Percentiles rank a stretch among this genome's conserved stretches.
Conservation (phyloP, 2,329 filamentous ascomycete species). For the Pyrenophora graminea region DNA sequence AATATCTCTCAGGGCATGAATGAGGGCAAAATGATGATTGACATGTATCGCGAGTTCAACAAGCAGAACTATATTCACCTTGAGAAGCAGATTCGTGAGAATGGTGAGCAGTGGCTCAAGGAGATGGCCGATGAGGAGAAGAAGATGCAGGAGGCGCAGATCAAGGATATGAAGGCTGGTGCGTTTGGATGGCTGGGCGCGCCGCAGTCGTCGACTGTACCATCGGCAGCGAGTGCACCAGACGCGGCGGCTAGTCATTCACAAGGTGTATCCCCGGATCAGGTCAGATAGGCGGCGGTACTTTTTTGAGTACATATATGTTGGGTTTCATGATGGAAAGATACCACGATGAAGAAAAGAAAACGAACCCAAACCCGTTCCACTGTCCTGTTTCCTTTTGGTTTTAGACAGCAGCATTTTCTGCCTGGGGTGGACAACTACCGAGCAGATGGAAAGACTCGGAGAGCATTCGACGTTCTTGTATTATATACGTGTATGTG, state of each 20-base stretch:
- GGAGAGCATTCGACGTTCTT: too few species aligned
- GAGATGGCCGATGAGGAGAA: slow-evolving; percentile 89
- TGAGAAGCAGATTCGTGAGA: slow-evolving; percentile 88
- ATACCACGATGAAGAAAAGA: slow-evolving; percentile 2
- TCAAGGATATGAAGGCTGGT: slow-evolving; percentile 80
- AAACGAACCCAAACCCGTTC: neutral
- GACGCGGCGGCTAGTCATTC: slow-evolving; percentile 24
- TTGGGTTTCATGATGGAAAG: slow-evolving; percentile 1
- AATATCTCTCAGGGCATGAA: slow-evolving; percentile 76
- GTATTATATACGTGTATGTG: too few species aligned
- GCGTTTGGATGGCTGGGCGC: slow-evolving; percentile 39
- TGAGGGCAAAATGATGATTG: slow-evolving; percentile 96
- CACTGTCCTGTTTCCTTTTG: too few species aligned
- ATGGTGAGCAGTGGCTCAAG: slow-evolving; percentile 93
- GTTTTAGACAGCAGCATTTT: too few species aligned
- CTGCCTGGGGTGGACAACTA: too few species aligned
- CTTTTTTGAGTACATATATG: neutral
- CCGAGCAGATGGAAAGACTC: too few species aligned
- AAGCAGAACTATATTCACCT: slow-evolving; percentile 87
- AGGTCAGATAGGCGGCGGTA: slow-evolving; percentile 15
- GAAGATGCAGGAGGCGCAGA: slow-evolving; percentile 85
- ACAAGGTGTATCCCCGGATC: slow-evolving; percentile 14
- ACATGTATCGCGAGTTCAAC: slow-evolving; percentile 89
- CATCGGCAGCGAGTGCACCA: slow-evolving; percentile 20
- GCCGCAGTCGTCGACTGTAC: slow-evolving; percentile 15